Evolutionary conservation across 1,284 basidiomycete species (phyloP).

Genomic region (Pascua guehoae): DNA sequence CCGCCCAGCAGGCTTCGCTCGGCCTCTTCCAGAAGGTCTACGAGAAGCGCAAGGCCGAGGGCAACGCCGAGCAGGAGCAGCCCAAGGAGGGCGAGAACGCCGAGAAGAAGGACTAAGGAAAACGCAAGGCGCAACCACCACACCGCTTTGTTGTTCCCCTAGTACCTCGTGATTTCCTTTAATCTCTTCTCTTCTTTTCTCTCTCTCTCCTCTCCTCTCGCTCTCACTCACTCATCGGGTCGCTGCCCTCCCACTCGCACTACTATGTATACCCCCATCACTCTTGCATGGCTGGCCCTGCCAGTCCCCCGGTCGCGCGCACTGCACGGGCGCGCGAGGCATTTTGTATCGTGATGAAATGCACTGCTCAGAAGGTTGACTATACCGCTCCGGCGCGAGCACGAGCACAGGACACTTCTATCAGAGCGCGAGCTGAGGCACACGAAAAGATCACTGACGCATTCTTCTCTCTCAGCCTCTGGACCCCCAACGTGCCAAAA

Average conservation of each 20-base stretch:
- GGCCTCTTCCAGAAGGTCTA: slow-evolving; percentile 99
- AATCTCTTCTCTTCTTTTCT: slow-evolving; percentile 2
- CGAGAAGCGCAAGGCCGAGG: slow-evolving; percentile 59
- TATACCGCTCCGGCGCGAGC: not conserved
- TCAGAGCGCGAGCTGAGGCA: too few relatives aligned
- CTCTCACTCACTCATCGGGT: not conserved
- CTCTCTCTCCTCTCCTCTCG: slow-evolving; percentile 1
- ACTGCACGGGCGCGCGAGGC: slow-evolving; percentile 9
- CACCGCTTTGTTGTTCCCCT: not conserved
- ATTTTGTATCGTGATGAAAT: slow-evolving; percentile 19
- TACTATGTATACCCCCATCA: slow-evolving; percentile 12
- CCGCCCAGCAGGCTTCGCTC: slow-evolving; percentile 94
- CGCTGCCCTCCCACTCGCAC: not conserved
- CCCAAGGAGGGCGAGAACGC: slow-evolving; percentile 27
- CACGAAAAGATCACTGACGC: too few relatives aligned
- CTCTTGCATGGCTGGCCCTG: slow-evolving; percentile 13
- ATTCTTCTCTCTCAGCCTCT: too few relatives aligned
- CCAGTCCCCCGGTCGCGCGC: slow-evolving; percentile 6
- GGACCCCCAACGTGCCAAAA: too few relatives aligned
- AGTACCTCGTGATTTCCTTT: not conserved
- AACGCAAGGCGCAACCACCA: too few relatives aligned
- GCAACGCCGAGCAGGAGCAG: slow-evolving; percentile 46
- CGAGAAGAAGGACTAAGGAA: slow-evolving; percentile 43
- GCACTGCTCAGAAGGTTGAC: slow-evolving; percentile 20
- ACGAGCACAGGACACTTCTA: too few relatives aligned